Conservation (phyloP, 768 basidiomycete species). For the button mushroom (Agaricus bisporus) region DNA sequence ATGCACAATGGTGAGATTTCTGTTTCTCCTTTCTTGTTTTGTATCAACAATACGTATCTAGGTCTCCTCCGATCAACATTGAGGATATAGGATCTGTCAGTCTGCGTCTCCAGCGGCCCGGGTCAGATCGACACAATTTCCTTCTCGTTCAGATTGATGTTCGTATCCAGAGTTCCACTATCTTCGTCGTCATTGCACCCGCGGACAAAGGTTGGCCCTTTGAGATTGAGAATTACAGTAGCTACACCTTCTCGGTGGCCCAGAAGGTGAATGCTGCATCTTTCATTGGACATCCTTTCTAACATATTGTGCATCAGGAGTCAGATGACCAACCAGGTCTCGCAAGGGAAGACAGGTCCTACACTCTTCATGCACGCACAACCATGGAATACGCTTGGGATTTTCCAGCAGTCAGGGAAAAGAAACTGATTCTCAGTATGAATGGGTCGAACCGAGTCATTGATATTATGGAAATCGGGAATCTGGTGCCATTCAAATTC, state of each 20-base stretch:
- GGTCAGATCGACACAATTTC: constrained; percentile 24
- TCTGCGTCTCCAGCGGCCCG: constrained; percentile 55
- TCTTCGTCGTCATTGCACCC: constrained; percentile 72
- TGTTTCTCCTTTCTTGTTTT: not conserved
- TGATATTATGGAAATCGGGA: constrained; percentile 95
- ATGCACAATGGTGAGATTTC: constrained; percentile 63
- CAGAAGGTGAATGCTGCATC: constrained; percentile 54
- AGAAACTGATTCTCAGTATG: constrained; percentile 63
- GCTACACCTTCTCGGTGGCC: constrained; percentile 56
- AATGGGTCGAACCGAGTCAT: constrained; percentile 59
- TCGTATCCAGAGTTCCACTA: constrained; percentile 78
- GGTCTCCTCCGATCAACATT: constrained; percentile 91
- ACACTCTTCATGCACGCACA: constrained; percentile 52
- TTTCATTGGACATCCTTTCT: not conserved
- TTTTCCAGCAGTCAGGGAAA: constrained; percentile 76
- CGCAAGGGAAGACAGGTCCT: constrained; percentile 39
- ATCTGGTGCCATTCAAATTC: constrained; percentile 85
- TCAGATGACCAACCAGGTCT: constrained; percentile 15
- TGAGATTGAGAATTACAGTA: constrained; percentile 83
- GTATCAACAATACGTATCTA: constrained; percentile 20
- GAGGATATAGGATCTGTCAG: constrained; percentile 85
- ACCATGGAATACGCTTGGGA: constrained; percentile 87
- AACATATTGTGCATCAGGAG: constrained; percentile 27
- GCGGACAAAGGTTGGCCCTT: constrained; percentile 85
- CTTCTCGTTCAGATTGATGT: constrained; percentile 72